Percentiles rank a stretch among this genome's conserved stretches.
Evolutionary conservation across 352 stramenopile species (phyloP).

Genomic region (Globisporangium spiculum): DNA sequence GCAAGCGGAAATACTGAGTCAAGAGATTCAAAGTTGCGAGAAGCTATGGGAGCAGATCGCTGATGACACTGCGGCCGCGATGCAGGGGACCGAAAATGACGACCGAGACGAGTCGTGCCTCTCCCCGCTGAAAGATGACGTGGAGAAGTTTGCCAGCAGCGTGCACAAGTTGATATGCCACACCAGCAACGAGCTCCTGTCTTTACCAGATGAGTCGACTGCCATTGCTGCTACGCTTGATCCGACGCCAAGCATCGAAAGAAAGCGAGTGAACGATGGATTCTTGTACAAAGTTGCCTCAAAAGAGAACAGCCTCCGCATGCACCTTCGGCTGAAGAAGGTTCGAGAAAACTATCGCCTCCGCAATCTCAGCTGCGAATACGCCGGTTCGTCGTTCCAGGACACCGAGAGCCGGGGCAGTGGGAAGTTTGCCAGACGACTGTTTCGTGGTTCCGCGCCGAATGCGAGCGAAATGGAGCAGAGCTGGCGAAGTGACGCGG

Average conservation of each 20-base stretch:
- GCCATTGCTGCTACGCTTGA: not conserved
- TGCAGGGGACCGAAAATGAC: constrained; percentile 26
- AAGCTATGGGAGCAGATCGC: constrained; percentile 54
- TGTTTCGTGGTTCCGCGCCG: constrained; percentile 29
- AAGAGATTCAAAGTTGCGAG: constrained; percentile 54
- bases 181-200: not conserved
- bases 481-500: constrained; percentile 69
- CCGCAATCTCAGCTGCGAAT: constrained; percentile 66
- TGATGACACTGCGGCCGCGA: constrained; percentile 32
- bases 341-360: constrained; percentile 66
- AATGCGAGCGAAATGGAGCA: constrained; percentile 35
- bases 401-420: constrained; percentile 46
- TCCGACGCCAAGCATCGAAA: not conserved
- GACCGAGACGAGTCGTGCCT: constrained; percentile 39
- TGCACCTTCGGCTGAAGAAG: constrained; percentile 67
- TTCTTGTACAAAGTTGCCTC: constrained; percentile 64
- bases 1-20: constrained; percentile 46
- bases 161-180: constrained; percentile 64
- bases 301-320: constrained; percentile 69
- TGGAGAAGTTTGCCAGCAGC: constrained; percentile 74
- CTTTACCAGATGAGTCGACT: not conserved
- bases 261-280: constrained; percentile 20
- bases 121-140: constrained; percentile 62
- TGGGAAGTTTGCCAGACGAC: constrained; percentile 25
- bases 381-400: constrained; percentile 34